Conservation (phyloP, 768 basidiomycete species). For the Hydnomerulius pinastri region DNA sequence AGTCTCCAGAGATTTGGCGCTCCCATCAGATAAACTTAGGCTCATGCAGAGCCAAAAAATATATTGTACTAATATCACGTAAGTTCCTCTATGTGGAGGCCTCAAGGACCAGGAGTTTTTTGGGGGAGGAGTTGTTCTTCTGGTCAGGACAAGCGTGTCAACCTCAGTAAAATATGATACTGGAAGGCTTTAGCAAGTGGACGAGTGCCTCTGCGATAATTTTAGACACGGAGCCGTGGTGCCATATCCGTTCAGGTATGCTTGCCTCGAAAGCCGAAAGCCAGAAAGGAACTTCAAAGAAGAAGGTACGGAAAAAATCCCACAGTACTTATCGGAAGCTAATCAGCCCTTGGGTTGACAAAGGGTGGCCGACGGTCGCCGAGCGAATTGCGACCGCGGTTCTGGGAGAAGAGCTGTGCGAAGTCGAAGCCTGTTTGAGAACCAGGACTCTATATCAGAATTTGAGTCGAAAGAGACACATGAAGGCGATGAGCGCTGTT, state of each 20-base stretch:
- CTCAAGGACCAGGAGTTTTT: too few relatives aligned
- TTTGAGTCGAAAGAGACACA: background rate
- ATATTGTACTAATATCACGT: too few relatives aligned
- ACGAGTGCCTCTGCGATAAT: background rate
- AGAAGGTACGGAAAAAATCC: background rate
- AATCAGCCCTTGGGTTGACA: background rate
- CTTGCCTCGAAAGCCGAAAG: too few relatives aligned
- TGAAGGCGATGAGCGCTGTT: background rate
- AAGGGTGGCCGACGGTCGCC: conserved; percentile 9
- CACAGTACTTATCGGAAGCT: conserved; percentile 1
- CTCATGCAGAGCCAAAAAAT: too few relatives aligned
- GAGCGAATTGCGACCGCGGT: conserved; percentile 8
- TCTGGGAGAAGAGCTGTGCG: conserved; percentile 8
- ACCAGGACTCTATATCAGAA: background rate
- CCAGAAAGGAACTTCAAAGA: background rate
- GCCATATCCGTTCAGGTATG: background rate
- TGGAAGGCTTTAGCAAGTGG: background rate
- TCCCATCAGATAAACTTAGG: too few relatives aligned
- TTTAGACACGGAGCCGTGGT: background rate
- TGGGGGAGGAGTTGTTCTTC: too few relatives aligned
- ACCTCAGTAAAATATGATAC: background rate
- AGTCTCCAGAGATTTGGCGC: too few relatives aligned
- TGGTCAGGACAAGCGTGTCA: too few relatives aligned
- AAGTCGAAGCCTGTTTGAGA: conserved; percentile 1
- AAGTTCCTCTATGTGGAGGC: too few relatives aligned